Evolutionary conservation across 208 protist species (phyloP).

Genomic region (Trypanosoma lewisi): DNA sequence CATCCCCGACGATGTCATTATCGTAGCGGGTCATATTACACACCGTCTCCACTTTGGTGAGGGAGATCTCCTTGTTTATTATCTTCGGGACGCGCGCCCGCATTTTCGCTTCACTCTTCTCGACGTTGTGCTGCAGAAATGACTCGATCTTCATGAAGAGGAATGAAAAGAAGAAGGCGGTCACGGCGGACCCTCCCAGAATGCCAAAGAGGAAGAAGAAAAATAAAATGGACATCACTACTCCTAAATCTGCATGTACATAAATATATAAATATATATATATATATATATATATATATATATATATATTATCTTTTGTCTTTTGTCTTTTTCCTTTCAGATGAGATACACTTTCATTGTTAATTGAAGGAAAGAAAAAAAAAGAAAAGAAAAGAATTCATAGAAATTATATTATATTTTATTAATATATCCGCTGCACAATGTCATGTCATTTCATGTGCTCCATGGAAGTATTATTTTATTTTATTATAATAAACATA

Average conservation of each 20-base stretch:
- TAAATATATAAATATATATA: constrained; percentile 14
- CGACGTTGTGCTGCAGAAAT: constrained; percentile 30
- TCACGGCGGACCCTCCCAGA: constrained; percentile 36
- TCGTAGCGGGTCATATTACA: constrained; percentile 72
- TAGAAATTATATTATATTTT: too few relatives aligned
- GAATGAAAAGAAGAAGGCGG: constrained; percentile 45
- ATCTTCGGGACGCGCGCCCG: constrained; percentile 34
- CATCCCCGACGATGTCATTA: constrained; percentile 49
- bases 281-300: constrained; percentile 13
- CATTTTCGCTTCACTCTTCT: constrained; percentile 49
- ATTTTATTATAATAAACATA: too few relatives aligned
- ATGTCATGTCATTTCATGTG: too few relatives aligned
- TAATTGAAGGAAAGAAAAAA: too few relatives aligned
- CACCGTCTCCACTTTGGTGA: constrained; percentile 62
- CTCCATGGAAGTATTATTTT: too few relatives aligned
- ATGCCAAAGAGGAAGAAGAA: constrained; percentile 51
- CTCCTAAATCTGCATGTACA: background rate
- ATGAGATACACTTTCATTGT: too few relatives aligned
- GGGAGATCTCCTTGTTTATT: constrained; percentile 33
- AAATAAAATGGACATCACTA: constrained; percentile 13
- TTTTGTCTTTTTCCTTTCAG: background rate
- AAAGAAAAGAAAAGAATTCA: too few relatives aligned
- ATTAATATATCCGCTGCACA: too few relatives aligned
- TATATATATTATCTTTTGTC: background rate
- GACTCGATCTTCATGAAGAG: constrained; percentile 43